Percentiles rank a stretch among this genome's conserved stretches.
Evolutionary conservation across 2,329 filamentous ascomycete genomes (phyloP).

Genomic region (Verruconis gallopava): DNA sequence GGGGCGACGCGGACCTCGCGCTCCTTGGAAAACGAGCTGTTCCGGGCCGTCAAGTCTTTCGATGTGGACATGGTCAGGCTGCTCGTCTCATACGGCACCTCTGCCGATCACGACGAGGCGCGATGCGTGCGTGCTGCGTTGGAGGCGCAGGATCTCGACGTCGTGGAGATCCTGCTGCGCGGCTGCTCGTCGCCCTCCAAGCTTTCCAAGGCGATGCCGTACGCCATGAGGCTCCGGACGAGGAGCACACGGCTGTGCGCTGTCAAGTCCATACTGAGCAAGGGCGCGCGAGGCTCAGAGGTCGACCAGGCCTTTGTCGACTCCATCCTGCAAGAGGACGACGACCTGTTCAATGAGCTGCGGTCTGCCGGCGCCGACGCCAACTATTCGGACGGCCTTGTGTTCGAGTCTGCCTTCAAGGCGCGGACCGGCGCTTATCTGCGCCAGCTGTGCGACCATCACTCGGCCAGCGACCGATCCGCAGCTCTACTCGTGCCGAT

Average conservation of each 20-base stretch:
- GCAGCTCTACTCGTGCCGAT: not conserved
- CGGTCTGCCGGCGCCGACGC: not conserved
- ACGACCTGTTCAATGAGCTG: not conserved
- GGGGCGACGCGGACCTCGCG: not conserved
- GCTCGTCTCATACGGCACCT: not conserved
- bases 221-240: not conserved
- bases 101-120: not conserved
- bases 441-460: not conserved
- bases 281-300: not conserved
- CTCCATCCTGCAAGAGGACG: not conserved
- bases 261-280: not conserved
- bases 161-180: not conserved
- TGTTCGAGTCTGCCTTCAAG: slow-evolving; percentile 6
- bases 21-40: not conserved
- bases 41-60: not conserved
- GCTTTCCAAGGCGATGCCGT: not conserved
- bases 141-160: not conserved
- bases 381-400: slow-evolving; percentile 3
- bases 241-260: not conserved
- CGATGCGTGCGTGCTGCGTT: not conserved
- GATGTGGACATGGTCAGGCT: not conserved
- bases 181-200: not conserved
- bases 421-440: not conserved
- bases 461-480: not conserved
- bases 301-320: not conserved